Evolutionary conservation across 805 yeast genomes (phyloP), one percentile per base, ranked within the genome.

Genomic region (Zygoascus bituminiphila): DNA sequence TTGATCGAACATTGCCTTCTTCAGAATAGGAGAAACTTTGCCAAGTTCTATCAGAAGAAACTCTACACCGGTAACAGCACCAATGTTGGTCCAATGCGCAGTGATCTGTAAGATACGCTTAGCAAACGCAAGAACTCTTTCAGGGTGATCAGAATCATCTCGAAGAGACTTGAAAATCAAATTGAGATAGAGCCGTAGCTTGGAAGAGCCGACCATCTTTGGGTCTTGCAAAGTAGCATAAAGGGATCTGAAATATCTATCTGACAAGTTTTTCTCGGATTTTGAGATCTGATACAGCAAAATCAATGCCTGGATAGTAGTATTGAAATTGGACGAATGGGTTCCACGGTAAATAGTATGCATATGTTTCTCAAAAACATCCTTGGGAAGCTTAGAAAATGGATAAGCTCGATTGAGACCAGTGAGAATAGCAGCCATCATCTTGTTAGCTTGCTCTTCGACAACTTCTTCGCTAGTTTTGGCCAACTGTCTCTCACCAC

Each of bases 391-490:
- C 54, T 79, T 75, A 1, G 95, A 81, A 63, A 86, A 93, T 48
- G 98, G 98, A 74, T 87, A 91, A 0, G 98, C 89, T 68, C 98
- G 84, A 64, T 93, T 93, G 50, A 93, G 77, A 57, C 98, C 98
- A 1, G 98, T 88, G 55, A 93, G 76, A 49, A 93, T 75, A 14
- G 96, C 96, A 24, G 96, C 81, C 58, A 91, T 87, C 57, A 91
- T 68, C 59, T 85, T 86, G 40, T 94, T 76, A 59, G 82, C 84
- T 58, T 82, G 86, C 63, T 93, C 98, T 60, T 88, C 71, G 45
- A 63, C 64, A 12, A 61, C 59, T 24, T 59, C 68, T 31, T 51
- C 59, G 4, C 53, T 53, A 22, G 64, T 56, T 52, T 56, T 56
- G 43, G 51, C 52, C 44, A 52, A 50, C 48, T 63, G 64, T 26